phyloP scores from a whole-genome alignment of 2,329 filamentous ascomycete genomes.

The Monosporascus ibericus region DNA sequence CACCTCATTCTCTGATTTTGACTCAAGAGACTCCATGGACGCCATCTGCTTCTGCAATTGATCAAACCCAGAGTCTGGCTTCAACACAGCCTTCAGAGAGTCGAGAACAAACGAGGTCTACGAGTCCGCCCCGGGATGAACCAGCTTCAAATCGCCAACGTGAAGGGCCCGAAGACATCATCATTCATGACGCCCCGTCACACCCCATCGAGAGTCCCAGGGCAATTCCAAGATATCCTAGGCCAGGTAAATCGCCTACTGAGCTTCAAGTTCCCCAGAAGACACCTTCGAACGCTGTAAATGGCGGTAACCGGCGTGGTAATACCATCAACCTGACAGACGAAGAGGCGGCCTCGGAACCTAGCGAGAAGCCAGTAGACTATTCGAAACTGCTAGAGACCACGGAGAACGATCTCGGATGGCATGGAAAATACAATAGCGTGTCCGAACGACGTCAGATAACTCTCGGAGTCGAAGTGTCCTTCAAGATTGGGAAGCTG shows the following conservation, averaged over 20 bases:
- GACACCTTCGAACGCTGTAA: not conserved
- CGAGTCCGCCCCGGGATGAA: not conserved
- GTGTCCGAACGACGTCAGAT: constrained; percentile 1
- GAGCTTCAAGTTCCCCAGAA: not conserved
- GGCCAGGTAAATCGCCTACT: not conserved
- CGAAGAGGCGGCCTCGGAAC: constrained; percentile 3
- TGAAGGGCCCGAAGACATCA: not conserved
- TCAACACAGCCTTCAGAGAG: not conserved
- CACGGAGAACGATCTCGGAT: constrained; percentile 5
- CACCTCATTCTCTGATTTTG: too few species aligned
- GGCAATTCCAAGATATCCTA: not conserved
- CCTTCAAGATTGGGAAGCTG: not conserved
- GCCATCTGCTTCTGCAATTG: not conserved
- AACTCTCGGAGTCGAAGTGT: not conserved
- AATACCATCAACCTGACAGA: not conserved
- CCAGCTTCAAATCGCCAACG: not conserved
- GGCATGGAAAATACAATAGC: constrained; percentile 2
- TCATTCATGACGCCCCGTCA: not conserved
- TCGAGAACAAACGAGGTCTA: not conserved
- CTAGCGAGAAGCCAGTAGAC: constrained; percentile 2
- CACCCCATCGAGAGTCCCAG: not conserved
- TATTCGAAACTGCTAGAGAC: constrained; percentile 2
- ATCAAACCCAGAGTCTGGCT: not conserved
- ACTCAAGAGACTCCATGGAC: too few species aligned
- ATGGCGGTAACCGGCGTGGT: not conserved